phyloP scores from a whole-genome alignment of 1,284 basidiomycete species.

The Apiotrichum brassicae region DNA sequence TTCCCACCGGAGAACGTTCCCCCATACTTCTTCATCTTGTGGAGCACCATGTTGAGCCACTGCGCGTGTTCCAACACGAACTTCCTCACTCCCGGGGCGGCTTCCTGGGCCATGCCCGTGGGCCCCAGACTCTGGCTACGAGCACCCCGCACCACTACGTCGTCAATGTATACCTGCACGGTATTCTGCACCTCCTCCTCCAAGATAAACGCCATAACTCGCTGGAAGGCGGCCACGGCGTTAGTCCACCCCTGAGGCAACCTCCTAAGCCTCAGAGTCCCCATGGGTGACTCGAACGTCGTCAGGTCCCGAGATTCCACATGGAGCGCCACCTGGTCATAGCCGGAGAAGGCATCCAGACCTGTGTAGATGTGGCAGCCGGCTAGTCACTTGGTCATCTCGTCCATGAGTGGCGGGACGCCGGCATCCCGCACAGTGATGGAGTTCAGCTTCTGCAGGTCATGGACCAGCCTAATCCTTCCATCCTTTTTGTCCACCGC shows the following conservation, averaged over 20 bases:
- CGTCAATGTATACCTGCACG: constrained; percentile 6
- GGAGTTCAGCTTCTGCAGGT: constrained; percentile 11
- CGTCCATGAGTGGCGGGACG: constrained; percentile 8
- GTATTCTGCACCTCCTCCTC: constrained; percentile 2
- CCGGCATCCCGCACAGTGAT: constrained; percentile 8
- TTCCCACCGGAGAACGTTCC: constrained; percentile 11
- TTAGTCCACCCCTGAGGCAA: constrained; percentile 14
- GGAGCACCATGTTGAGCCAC: constrained; percentile 7
- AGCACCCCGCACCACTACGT: constrained; percentile 4
- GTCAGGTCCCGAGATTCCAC: constrained; percentile 4
- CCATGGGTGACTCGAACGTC: constrained; percentile 9
- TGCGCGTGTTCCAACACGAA: constrained; percentile 7
- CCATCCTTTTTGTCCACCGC: constrained; percentile 13
- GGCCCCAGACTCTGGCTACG: neutral
- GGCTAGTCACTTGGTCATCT: constrained; percentile 10
- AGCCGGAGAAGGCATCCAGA: constrained; percentile 11
- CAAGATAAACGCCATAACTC: constrained; percentile 9
- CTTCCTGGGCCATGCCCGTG: neutral
- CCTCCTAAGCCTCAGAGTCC: constrained; percentile 5
- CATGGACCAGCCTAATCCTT: constrained; percentile 10
- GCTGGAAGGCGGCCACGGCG: constrained; percentile 8
- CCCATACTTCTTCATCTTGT: constrained; percentile 10
- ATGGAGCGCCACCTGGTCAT: constrained; percentile 8
- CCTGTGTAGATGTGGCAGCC: constrained; percentile 7
- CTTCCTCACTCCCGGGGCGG: neutral